Evolutionary conservation across 2,329 filamentous ascomycete genomes (phyloP), one percentile per base, ranked within the genome.

Genomic region (Pseudogymnoascus sp.): DNA sequence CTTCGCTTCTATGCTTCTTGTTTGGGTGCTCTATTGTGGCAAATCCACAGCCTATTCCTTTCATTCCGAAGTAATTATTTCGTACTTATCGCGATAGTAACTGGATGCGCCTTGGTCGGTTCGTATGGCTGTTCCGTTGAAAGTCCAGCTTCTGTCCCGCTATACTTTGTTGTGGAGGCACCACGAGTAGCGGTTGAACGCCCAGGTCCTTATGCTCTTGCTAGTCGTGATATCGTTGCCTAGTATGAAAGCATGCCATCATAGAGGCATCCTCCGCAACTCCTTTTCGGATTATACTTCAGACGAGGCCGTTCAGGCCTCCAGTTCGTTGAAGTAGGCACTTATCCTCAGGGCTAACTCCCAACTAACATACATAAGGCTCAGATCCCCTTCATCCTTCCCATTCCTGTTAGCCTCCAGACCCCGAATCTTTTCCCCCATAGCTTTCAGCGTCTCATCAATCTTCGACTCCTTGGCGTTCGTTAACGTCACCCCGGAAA

Each of bases 281-380:
- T 33, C 18, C 25, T 33, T 55, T 9, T 18, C n/a, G 8, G 25
- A 33, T 55, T 5, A 18, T 33, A 55, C 9, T 55, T 33, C 28
- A 5, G 28, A 12, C 5, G 7, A 33, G n/a, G n/a, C 4, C n/a
- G n/a, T 18, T 55, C 49, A 55, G 28, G 49, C 49, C n/a, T 55
- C 49, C n/a, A 55, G n/a, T 33, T 60, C 58, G 23, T 60, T 41
- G 23, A 60, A 60, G 23, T 60, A 40, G 12, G 58, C 58, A 9
- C 62, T 45, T 43, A 63, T 61, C 35, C 62, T 59, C 38, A 61
- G 11, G 2, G 62, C 41, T 25, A 63, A 21, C 38, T 63, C 62
- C 62, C 62, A 63, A 23, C 41, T 59, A 14, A 63, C 58, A 38
- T 63, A 60, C 62, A 63, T 63, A 16, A 63, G 62, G 4, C 55